These are phyloP conservation scores for Calocera cornea DNA, from an alignment of 768 basidiomycete species.

Conservation along the genomic window DNA sequence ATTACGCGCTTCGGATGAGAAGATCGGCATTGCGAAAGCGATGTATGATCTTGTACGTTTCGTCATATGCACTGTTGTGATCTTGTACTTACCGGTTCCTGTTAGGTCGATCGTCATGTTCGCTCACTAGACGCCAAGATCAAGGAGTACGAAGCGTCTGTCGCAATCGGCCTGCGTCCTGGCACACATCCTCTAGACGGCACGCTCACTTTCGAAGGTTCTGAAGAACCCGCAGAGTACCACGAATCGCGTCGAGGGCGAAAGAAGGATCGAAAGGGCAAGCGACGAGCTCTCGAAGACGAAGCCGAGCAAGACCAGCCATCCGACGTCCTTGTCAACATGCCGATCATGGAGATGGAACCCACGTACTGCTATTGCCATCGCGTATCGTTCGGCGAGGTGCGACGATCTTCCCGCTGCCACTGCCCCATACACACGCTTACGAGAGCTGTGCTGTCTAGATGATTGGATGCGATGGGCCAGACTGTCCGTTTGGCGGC, in stretches of 20 bases:
- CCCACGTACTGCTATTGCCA: conserved; percentile 9
- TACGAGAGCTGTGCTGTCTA: background rate
- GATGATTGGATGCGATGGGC: conserved; percentile 10
- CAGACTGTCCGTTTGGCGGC: background rate
- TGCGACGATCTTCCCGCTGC: background rate
- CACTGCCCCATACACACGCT: background rate
- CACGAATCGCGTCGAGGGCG: conserved; percentile 17
- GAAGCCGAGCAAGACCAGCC: background rate
- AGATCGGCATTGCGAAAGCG: conserved; percentile 58
- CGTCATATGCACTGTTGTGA: background rate
- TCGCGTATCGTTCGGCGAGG: conserved; percentile 10
- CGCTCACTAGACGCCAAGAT: conserved; percentile 65
- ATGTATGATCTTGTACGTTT: conserved; percentile 51
- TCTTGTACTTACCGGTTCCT: background rate
- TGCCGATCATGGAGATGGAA: conserved; percentile 3
- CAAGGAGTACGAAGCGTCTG: conserved; percentile 42
- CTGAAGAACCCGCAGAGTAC: conserved; percentile 18
- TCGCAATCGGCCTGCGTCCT: conserved; percentile 39
- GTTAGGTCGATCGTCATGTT: conserved; percentile 65
- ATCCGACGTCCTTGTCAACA: background rate
- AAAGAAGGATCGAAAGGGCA: background rate
- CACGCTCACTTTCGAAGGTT: conserved; percentile 17
- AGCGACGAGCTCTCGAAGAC: background rate
- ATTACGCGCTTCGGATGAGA: conserved; percentile 56
- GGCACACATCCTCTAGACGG: conserved; percentile 30